Evolutionary conservation across 176 grass and related monocot genomes (phyloP).

Genomic region (Aegilops sharonensis): DNA sequence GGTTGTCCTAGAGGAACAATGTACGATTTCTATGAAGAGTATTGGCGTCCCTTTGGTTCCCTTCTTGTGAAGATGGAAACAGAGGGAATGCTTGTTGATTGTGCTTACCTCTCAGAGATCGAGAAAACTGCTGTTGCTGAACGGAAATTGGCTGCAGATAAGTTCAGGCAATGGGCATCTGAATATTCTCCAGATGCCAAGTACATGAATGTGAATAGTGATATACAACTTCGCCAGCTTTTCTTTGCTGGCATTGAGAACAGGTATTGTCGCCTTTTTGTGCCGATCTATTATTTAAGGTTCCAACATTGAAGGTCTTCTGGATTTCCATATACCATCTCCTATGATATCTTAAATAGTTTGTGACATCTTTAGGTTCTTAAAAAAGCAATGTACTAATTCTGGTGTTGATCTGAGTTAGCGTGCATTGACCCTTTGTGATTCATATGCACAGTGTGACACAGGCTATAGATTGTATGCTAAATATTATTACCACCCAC

Average conservation of each 20-base stretch:
- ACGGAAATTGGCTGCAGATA: constrained; percentile 60
- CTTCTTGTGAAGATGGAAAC: constrained; percentile 89
- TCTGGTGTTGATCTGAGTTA: background rate
- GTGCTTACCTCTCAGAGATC: constrained; percentile 71
- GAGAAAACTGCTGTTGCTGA: constrained; percentile 74
- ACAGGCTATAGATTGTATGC: background rate
- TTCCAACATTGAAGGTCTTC: background rate
- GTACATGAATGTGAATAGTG: constrained; percentile 91
- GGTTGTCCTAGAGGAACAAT: constrained; percentile 55
- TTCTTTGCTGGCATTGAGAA: constrained; percentile 76
- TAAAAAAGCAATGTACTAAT: background rate
- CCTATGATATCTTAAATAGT: background rate
- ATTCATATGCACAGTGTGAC: background rate
- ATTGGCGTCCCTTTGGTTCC: constrained; percentile 83
- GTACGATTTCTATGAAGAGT: constrained; percentile 87
- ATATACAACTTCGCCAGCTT: constrained; percentile 83
- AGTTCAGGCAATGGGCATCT: constrained; percentile 82
- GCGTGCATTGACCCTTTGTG: background rate
- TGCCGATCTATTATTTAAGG: constrained; percentile 11
- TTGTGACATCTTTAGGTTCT: background rate
- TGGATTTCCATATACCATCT: background rate
- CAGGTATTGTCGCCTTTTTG: constrained; percentile 47
- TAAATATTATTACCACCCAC: background rate
- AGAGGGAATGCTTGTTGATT: constrained; percentile 82
- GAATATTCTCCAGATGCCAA: constrained; percentile 78